Evolutionary conservation across 2,329 filamentous ascomycete genomes (phyloP), one percentile per base, ranked within the genome.

Genomic region (Monascus ruber): DNA sequence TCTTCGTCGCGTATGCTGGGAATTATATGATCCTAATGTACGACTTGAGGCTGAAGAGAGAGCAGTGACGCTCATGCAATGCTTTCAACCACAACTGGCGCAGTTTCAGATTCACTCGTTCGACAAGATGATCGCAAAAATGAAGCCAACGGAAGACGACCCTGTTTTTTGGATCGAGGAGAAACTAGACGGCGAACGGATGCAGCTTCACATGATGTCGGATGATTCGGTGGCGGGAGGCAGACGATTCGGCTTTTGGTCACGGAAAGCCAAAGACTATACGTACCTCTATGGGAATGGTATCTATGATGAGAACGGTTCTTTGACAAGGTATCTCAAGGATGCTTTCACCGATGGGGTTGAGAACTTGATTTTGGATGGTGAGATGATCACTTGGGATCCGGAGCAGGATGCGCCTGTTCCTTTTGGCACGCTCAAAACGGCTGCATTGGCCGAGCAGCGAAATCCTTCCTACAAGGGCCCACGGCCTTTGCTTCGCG

Each of bases 371-470:
- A 94, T 98, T 36, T 71, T 98, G 0, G 91, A 98, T 52, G 91
- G 91, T 6, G 91, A 98, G 59, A 98, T 98, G 91, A 87, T 98
- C 42, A 94, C 88, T 0, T 98, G 91, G 91, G 86, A 96, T 55
- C 84, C 87, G 44, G 77, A 81, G 34, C 71, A 83, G 36, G 83
- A 94, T 63, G 83, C 83, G 40, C 83, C 91, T 38, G 82, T 94
- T 10, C 79, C 83, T 0, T 98, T 98, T 58, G 91, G 91, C 5
- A 93, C 85, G 0, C 71, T 98, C 36, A 98, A 98, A 63, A 89
- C 86, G 1, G 89, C 88, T 0, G 89, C 89, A 0, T 63, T 94
- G 27, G 73, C 80, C 0, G 84, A 89, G 52, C 81, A 88, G 54
- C 76, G 79, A 44, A 86, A 88, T 46, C 81, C 79, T 0, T 80